phyloP scores from a whole-genome alignment of 345 rosid species.

The Triadica sebifera region DNA sequence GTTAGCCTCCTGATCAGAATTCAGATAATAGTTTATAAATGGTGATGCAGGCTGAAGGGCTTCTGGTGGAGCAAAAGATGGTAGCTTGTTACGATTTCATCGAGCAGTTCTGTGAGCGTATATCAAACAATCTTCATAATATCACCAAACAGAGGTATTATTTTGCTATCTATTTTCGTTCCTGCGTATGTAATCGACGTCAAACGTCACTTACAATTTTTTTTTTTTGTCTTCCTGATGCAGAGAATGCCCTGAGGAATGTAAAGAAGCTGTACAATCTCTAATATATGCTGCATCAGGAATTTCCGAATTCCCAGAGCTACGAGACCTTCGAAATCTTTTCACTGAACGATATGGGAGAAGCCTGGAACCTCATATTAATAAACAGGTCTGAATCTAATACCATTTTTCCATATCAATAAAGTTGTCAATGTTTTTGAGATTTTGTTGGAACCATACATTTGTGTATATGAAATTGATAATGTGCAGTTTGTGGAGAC shows the following conservation, averaged over 20 bases:
- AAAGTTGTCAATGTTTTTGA: not conserved
- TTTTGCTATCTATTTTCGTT: not conserved
- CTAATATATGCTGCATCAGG: constrained; percentile 85
- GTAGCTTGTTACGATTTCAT: constrained; percentile 49
- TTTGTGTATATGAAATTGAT: not conserved
- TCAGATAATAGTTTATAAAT: not conserved
- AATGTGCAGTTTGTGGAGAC: constrained; percentile 49
- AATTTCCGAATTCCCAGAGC: constrained; percentile 77
- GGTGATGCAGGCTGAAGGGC: constrained; percentile 65
- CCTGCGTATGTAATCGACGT: not conserved
- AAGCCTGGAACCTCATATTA: constrained; percentile 44
- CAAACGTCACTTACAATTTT: not conserved
- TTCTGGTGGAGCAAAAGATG: constrained; percentile 61
- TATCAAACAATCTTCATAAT: constrained; percentile 45
- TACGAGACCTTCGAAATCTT: constrained; percentile 58
- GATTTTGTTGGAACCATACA: not conserved
- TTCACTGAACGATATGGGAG: constrained; percentile 63
- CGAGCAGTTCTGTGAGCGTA: constrained; percentile 54
- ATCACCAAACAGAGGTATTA: constrained; percentile 69
- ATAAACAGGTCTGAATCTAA: constrained; percentile 49
- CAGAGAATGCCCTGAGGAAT: constrained; percentile 86
- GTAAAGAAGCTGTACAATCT: constrained; percentile 70
- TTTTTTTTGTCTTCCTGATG: not conserved
- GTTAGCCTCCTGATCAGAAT: no score
- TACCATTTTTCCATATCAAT: not conserved